A percentile compares a stretch with the other conserved stretches of the same genome.
These are phyloP conservation scores for Dimocarpus longan DNA, from an alignment of 345 rosid genomes.

Conservation along the genomic window DNA sequence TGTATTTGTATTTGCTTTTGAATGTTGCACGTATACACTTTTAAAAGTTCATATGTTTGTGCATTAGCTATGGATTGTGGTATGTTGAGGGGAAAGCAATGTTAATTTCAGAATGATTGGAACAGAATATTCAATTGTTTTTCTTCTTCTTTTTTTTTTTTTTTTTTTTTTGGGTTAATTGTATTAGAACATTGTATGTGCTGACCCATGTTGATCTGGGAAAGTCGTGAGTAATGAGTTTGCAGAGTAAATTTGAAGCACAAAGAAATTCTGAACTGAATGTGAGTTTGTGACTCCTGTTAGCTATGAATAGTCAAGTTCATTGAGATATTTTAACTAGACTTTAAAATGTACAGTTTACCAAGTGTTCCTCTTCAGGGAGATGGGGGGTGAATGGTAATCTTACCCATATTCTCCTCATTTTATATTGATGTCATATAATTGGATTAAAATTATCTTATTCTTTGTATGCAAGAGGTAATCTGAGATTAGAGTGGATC, in stretches of 20 bases:
- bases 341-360: not conserved
- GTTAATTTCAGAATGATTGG: not conserved
- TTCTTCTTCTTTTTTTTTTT: not conserved
- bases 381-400: not conserved
- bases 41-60: not conserved
- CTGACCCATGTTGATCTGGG: not conserved
- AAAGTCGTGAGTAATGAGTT: not conserved
- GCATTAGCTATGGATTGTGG: not conserved
- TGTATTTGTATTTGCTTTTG: not conserved
- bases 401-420: not conserved
- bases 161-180: not conserved
- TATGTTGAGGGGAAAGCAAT: not conserved
- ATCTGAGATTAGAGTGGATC: conserved; percentile 5
- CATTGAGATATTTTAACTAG: not conserved
- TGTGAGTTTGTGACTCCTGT: not conserved
- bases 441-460: not conserved
- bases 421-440: not conserved
- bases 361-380: not conserved
- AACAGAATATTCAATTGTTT: not conserved
- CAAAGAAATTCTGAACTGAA: not conserved
- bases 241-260: not conserved
- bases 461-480: not conserved
- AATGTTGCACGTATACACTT: not conserved
- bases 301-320: not conserved
- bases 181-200: not conserved